Evolutionary conservation across 1,139 yeast genomes (phyloP).

Genomic region (Yamadazyma conglobata): DNA sequence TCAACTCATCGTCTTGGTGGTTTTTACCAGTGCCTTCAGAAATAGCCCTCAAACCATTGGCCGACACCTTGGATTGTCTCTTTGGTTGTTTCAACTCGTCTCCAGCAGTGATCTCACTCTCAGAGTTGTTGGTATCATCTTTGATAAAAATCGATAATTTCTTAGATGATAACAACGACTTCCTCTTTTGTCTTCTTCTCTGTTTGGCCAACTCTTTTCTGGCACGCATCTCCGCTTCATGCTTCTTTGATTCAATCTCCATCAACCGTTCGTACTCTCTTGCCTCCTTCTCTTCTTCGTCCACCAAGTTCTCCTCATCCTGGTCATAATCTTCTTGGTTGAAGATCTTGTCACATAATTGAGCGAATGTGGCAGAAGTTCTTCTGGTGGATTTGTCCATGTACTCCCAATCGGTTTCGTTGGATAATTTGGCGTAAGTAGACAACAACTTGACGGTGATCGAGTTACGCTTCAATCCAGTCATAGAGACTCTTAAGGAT

Average conservation of each 20-base stretch:
- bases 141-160: conserved; percentile 39
- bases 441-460: conserved; percentile 66
- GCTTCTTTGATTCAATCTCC: conserved; percentile 51
- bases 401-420: conserved; percentile 66
- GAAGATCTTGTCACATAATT: conserved; percentile 71
- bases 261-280: conserved; percentile 46
- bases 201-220: conserved; percentile 47
- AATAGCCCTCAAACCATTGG: conserved; percentile 28
- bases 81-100: conserved; percentile 36
- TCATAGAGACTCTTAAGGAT: conserved; percentile 40
- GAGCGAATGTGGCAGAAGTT: conserved; percentile 74
- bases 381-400: conserved; percentile 72
- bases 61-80: conserved; percentile 28
- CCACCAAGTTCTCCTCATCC: conserved; percentile 50
- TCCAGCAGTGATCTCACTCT: conserved; percentile 23
- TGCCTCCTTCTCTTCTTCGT: conserved; percentile 49
- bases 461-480: conserved; percentile 60
- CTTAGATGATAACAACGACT: conserved; percentile 39
- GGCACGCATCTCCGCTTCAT: conserved; percentile 45
- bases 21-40: conserved; percentile 32
- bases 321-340: conserved; percentile 55
- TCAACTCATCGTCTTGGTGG: conserved; percentile 26
- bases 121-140: conserved; percentile 35
- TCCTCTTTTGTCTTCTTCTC: conserved; percentile 42
- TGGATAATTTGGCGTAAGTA: conserved; percentile 66